Percentiles rank a stretch among this genome's conserved stretches.
phyloP scores from a whole-genome alignment of 2,329 filamentous ascomycete genomes.

The Passalora sequoiae region DNA sequence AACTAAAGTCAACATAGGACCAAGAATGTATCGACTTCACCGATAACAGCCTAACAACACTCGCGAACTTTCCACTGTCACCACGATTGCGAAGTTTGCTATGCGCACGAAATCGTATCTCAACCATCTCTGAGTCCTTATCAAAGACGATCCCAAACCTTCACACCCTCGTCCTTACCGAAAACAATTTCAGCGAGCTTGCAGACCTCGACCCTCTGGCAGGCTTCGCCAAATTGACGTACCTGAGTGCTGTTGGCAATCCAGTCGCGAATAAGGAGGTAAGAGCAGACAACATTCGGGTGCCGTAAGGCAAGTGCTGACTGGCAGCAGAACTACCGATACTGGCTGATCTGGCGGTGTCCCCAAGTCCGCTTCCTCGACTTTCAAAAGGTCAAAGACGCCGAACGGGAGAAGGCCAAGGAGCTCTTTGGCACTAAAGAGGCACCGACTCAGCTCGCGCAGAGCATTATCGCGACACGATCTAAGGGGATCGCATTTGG shows the following conservation, averaged over 20 bases:
- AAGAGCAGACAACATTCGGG: constrained; percentile 31
- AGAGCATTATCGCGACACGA: constrained; percentile 79
- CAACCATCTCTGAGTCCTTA: constrained; percentile 71
- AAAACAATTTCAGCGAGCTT: constrained; percentile 77
- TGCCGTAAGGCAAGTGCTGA: neutral
- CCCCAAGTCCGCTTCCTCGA: constrained; percentile 85
- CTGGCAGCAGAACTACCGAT: constrained; percentile 71
- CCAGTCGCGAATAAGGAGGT: constrained; percentile 91
- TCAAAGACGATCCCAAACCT: constrained; percentile 75
- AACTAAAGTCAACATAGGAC: too few relatives aligned
- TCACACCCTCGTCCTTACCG: constrained; percentile 71
- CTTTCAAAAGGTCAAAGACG: constrained; percentile 83
- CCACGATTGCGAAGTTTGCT: constrained; percentile 83
- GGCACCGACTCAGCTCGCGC: constrained; percentile 74
- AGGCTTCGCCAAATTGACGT: constrained; percentile 64
- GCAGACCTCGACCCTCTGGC: constrained; percentile 80
- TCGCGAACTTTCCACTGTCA: constrained; percentile 89
- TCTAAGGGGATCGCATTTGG: constrained; percentile 41
- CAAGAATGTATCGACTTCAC: constrained; percentile 98
- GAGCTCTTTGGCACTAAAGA: constrained; percentile 78
- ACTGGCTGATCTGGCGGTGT: constrained; percentile 84
- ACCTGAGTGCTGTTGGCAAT: constrained; percentile 78
- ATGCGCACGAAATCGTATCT: constrained; percentile 81
- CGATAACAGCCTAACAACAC: constrained; percentile 88
- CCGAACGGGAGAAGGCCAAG: constrained; percentile 67